Base-by-base conservation (phyloP, 768 basidiomycete genomes). In the Clavulina sp. region DNA sequence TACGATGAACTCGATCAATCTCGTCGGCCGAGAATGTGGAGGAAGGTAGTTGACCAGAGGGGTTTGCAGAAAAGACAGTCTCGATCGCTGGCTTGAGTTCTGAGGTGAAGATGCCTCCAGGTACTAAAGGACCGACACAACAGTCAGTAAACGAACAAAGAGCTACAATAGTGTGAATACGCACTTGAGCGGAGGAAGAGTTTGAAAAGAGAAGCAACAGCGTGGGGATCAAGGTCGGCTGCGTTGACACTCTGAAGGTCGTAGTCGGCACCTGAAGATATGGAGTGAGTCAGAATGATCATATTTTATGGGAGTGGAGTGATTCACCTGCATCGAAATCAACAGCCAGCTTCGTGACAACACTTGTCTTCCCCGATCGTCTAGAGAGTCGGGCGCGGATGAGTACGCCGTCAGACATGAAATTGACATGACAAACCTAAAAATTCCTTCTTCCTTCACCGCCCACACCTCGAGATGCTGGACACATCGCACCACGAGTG, bases 121-220 rank as follows among this genome's bases (percentile, higher is more conserved):
- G 92, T 34, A 96, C 91, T 95, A 58, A 24, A 52, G 40, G 6
- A 52, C 23, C 40, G n/a, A 51, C 24, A 21, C 57, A 41, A 57
- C 31, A 43, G 32, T n/a, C n/a, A n/a, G 19, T 38, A 19, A 38
- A 19, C 34, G 47, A 46, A 18, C 3, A 52, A 52, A 51, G 29
- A 56, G 18, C 43, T 16, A 9, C 43, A 46, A 46, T 46, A 46
- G 9, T 19, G 26, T 9, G 26, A 31, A 13, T 4, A 73, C 91
- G 70, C 66, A 93, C 91, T 68, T 73, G 95, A 89, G 52, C 92
- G 81, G 40, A 96, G 70, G 63, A 79, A 96, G 1, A 86, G 81
- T 64, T 93, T 95, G 68, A 93, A 95, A 29, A 93, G 69, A 24
- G 86, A 85, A 19, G 91, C 80, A 4, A 96, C 91, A 1, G 88